phyloP scores from a whole-genome alignment of 1,139 yeast species.

The Trichomonascaceae sp. region DNA sequence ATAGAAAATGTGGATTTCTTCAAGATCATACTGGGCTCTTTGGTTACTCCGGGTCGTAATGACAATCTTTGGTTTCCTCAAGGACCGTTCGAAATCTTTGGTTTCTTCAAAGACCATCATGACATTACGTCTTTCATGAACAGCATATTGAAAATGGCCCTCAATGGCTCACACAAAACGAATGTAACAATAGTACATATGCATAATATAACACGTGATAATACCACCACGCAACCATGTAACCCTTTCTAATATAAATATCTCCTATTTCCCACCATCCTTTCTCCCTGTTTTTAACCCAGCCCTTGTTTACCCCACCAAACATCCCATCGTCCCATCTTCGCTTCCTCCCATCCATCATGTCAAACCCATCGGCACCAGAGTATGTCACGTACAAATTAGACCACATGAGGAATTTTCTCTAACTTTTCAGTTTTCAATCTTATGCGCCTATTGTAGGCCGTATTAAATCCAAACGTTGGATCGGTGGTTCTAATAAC shows the following conservation, averaged over 20 bases:
- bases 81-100: no score
- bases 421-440: conserved; percentile 14
- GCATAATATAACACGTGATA: no score
- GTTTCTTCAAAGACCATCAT: no score
- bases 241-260: no score
- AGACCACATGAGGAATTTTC: neutral
- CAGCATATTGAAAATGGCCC: no score
- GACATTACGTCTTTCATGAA: no score
- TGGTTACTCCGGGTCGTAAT: no score
- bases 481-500: conserved; percentile 31
- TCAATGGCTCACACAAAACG: no score
- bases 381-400: neutral
- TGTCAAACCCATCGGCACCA: neutral
- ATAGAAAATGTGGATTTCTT: no score
- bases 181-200: neutral
- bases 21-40: no score
- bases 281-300: neutral
- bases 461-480: conserved; percentile 35
- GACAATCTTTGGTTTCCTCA: no score
- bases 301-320: neutral
- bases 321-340: neutral
- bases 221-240: no score
- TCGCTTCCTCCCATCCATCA: neutral
- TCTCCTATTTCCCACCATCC: neutral
- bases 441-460: conserved; percentile 29